Conservation (phyloP, 2,329 filamentous ascomycete species). For the Phyllosticta paracitricarpa region DNA sequence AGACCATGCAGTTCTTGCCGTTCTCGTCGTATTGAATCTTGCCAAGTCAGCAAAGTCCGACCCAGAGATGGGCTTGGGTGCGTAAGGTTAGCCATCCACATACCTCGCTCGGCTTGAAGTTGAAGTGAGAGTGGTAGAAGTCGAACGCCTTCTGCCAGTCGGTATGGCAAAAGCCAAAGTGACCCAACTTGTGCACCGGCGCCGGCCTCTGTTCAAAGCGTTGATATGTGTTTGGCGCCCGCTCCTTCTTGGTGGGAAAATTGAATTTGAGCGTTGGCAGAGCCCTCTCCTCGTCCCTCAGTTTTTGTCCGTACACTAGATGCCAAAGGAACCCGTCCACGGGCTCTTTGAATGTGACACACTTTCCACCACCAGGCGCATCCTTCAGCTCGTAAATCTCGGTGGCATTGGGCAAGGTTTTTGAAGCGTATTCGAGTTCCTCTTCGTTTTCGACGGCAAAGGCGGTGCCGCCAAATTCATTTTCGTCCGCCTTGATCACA, state of each 20-base stretch:
- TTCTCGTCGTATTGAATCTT: conserved; percentile 9
- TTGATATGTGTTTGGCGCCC: conserved; percentile 35
- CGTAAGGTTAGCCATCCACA: not conserved
- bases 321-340: conserved; percentile 44
- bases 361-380: conserved; percentile 41
- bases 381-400: conserved; percentile 37
- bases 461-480: conserved; percentile 44
- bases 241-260: conserved; percentile 39
- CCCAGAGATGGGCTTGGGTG: not conserved
- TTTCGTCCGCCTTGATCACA: conserved; percentile 31
- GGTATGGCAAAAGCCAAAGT: conserved; percentile 35
- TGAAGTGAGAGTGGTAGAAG: conserved; percentile 40
- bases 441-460: conserved; percentile 45
- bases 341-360: conserved; percentile 31
- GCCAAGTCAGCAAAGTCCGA: not conserved
- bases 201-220: conserved; percentile 26
- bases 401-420: conserved; percentile 37
- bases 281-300: conserved; percentile 24
- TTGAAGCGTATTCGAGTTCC: conserved; percentile 41
- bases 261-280: conserved; percentile 41
- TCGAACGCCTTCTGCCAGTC: conserved; percentile 27
- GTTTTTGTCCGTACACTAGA: conserved; percentile 43
- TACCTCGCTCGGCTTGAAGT: conserved; percentile 38
- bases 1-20: conserved; percentile 35
- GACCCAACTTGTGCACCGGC: conserved; percentile 27